phyloP scores from a whole-genome alignment of 2,329 filamentous ascomycete species.

The Trichophyton simii region DNA sequence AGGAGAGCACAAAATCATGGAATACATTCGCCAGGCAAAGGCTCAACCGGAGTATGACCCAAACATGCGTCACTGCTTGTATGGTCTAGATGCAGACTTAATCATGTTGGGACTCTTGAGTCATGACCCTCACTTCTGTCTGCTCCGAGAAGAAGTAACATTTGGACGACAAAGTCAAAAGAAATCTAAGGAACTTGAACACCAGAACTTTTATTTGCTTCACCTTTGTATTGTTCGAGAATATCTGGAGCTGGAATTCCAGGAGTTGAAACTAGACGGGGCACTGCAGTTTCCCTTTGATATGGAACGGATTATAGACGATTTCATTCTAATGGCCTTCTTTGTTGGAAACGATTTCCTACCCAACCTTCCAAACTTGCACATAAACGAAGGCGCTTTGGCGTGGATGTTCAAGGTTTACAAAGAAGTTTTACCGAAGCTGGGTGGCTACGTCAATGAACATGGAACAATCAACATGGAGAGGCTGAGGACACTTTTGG shows the following conservation, averaged over 20 bases:
- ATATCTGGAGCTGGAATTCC: slow-evolving; percentile 93
- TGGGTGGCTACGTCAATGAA: slow-evolving; percentile 93
- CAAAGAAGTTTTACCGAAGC: slow-evolving; percentile 74
- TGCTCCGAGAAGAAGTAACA: slow-evolving; percentile 92
- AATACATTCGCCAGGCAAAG: slow-evolving; percentile 96
- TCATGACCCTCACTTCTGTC: slow-evolving; percentile 95
- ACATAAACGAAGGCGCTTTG: slow-evolving; percentile 96
- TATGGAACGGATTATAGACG: slow-evolving; percentile 92
- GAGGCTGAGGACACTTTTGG: slow-evolving; percentile 62
- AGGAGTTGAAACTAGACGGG: slow-evolving; percentile 68
- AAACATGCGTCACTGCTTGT: slow-evolving; percentile 91
- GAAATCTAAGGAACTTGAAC: slow-evolving; percentile 91
- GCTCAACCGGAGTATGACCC: slow-evolving; percentile 85
- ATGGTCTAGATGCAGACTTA: slow-evolving; percentile 90
- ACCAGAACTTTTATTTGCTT: slow-evolving; percentile 96
- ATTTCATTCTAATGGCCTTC: slow-evolving; percentile 99
- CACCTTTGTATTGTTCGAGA: slow-evolving; percentile 96
- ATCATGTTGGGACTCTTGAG: slow-evolving; percentile 97
- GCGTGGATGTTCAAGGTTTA: slow-evolving; percentile 97
- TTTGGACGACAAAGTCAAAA: slow-evolving; percentile 79
- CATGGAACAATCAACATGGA: slow-evolving; percentile 80
- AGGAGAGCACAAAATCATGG: slow-evolving; percentile 99
- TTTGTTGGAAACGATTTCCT: slow-evolving; percentile 99
- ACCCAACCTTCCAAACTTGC: slow-evolving; percentile 85
- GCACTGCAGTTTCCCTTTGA: slow-evolving; percentile 68